phyloP scores from a whole-genome alignment of 345 rosid genomes.

The Jatropha curcas region DNA sequence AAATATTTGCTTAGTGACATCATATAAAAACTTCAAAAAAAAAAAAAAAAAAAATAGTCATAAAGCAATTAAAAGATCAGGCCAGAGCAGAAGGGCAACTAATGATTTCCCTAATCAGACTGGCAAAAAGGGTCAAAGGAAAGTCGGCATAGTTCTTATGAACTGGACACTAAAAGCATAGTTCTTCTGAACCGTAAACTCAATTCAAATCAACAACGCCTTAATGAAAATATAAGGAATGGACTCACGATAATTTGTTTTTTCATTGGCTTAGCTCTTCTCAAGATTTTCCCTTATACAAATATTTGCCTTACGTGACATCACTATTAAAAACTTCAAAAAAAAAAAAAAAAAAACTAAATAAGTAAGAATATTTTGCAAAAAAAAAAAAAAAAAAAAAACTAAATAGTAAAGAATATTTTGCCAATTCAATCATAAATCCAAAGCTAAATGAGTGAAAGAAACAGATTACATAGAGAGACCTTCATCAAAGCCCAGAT shows the following conservation, averaged over 20 bases:
- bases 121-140: not conserved
- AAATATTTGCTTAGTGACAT: not conserved
- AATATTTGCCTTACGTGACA: not conserved
- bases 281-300: not conserved
- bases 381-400: too few relatives aligned
- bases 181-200: not conserved
- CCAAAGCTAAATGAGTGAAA: slow-evolving; percentile 1
- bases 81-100: not conserved
- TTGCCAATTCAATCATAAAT: slow-evolving; percentile 7
- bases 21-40: not conserved
- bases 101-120: not conserved
- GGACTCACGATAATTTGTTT: slow-evolving; percentile 1
- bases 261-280: not conserved
- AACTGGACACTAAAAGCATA: not conserved
- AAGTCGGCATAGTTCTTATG: too few relatives aligned
- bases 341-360: too few relatives aligned
- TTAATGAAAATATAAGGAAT: not conserved
- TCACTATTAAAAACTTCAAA: too few relatives aligned
- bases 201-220: not conserved
- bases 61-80: not conserved
- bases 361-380: too few relatives aligned
- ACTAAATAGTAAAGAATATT: not conserved
- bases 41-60: not conserved
- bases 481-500: slow-evolving; percentile 99
- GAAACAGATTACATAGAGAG: slow-evolving; percentile 11